Conservation (phyloP, 2,329 filamentous ascomycete species). For the Raffaelea albimanens region DNA sequence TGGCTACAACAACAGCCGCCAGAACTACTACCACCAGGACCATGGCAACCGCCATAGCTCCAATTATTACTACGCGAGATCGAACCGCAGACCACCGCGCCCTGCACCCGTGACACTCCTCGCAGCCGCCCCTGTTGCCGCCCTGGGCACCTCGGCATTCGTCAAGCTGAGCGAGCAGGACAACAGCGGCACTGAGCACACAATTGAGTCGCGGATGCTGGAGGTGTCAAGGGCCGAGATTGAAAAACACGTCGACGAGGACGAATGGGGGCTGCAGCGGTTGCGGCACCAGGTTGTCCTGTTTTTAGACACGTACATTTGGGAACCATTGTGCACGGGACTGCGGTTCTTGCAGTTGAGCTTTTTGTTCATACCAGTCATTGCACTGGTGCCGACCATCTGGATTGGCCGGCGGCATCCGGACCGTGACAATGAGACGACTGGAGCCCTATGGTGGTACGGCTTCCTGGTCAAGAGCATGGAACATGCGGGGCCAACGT, state of each 20-base stretch:
- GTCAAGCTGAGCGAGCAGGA: slow-evolving; percentile 48
- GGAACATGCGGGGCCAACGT: slow-evolving; percentile 89
- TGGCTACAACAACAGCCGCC: background rate
- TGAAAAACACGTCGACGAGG: slow-evolving; percentile 54
- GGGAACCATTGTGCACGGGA: slow-evolving; percentile 80
- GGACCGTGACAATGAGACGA: slow-evolving; percentile 62
- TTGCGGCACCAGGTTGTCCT: slow-evolving; percentile 48
- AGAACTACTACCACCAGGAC: too few species aligned
- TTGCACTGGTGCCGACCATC: slow-evolving; percentile 67
- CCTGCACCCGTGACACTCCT: slow-evolving; percentile 20
- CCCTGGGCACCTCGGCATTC: slow-evolving; percentile 46
- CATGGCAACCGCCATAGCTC: too few species aligned
- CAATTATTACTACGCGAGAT: too few species aligned
- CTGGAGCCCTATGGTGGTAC: slow-evolving; percentile 92
- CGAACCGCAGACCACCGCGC: background rate
- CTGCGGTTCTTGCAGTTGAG: slow-evolving; percentile 81
- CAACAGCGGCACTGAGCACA: slow-evolving; percentile 44
- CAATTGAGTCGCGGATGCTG: slow-evolving; percentile 79
- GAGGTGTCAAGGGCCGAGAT: slow-evolving; percentile 72
- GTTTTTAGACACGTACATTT: slow-evolving; percentile 62
- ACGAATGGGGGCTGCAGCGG: slow-evolving; percentile 48
- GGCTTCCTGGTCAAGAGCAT: slow-evolving; percentile 75
- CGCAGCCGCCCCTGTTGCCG: slow-evolving; percentile 26
- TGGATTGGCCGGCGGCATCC: slow-evolving; percentile 63
- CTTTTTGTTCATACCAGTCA: slow-evolving; percentile 83